Conservation (phyloP, 495 filamentous ascomycete species). For the Chlorociboria aeruginascens region DNA sequence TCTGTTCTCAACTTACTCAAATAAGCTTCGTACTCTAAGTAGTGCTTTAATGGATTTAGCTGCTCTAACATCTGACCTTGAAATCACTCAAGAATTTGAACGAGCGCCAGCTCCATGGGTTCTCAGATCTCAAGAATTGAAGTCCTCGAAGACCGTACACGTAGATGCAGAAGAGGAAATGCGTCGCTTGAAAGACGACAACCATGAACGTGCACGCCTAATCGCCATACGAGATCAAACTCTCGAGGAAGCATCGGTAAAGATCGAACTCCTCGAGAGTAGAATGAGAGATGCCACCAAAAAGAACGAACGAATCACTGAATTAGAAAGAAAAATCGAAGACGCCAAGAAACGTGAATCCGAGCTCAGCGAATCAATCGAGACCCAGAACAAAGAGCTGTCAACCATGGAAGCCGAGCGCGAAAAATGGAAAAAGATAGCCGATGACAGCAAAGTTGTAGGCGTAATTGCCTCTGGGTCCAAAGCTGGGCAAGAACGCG, state of each 20-base stretch:
- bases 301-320: constrained; percentile 48
- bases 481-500: constrained; percentile 39
- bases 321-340: constrained; percentile 48
- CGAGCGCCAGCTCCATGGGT: constrained; percentile 68
- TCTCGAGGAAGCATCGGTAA: constrained; percentile 65
- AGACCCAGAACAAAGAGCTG: constrained; percentile 51
- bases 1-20: constrained; percentile 55
- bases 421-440: constrained; percentile 63
- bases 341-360: constrained; percentile 43
- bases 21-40: constrained; percentile 52
- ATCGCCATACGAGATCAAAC: constrained; percentile 53
- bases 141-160: constrained; percentile 61
- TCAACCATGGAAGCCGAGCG: constrained; percentile 40
- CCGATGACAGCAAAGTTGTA: constrained; percentile 49
- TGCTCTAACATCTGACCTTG: constrained; percentile 59
- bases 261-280: constrained; percentile 83
- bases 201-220: constrained; percentile 49
- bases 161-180: constrained; percentile 73
- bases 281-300: constrained; percentile 69
- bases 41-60: constrained; percentile 60
- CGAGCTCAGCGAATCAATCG: constrained; percentile 32
- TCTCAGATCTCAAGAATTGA: constrained; percentile 65
- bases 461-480: constrained; percentile 32
- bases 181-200: constrained; percentile 59
- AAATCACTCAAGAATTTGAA: constrained; percentile 77